Evolutionary conservation across 495 filamentous ascomycete genomes (phyloP).

Genomic region (Penicillium cosmopolitanum): DNA sequence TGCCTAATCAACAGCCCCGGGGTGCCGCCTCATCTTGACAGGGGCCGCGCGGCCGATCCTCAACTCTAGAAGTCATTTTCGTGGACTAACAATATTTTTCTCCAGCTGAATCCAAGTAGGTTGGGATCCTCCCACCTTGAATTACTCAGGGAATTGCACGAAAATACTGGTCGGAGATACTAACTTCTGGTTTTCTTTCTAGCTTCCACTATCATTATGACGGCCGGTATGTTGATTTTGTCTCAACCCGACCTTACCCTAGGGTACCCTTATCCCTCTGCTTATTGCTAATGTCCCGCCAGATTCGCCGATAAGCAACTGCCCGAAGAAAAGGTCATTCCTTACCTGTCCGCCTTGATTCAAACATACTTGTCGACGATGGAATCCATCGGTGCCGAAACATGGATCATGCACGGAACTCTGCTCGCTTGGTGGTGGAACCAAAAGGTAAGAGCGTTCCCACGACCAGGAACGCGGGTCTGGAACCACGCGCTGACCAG

Average conservation of each 20-base stretch:
- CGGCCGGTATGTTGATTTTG: constrained; percentile 49
- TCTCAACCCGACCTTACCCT: not conserved
- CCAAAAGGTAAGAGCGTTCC: constrained; percentile 43
- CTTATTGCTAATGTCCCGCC: constrained; percentile 23
- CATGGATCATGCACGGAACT: constrained; percentile 67
- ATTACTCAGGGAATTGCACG: not conserved
- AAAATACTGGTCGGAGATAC: not conserved
- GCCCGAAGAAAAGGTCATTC: constrained; percentile 48
- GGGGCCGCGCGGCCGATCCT: constrained; percentile 1
- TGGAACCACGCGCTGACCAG: constrained; percentile 3
- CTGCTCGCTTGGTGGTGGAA: constrained; percentile 69
- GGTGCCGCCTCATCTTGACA: constrained; percentile 1
- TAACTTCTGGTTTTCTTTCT: constrained; percentile 7
- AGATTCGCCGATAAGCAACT: constrained; percentile 55
- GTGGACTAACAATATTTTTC: not conserved
- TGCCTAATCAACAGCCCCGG: constrained; percentile 13
- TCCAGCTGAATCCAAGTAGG: constrained; percentile 2
- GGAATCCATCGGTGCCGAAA: constrained; percentile 58
- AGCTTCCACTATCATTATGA: constrained; percentile 68
- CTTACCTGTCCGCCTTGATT: constrained; percentile 53
- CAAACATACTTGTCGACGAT: constrained; percentile 60
- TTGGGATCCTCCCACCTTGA: not conserved
- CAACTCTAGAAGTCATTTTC: not conserved
- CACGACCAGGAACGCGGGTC: not conserved
- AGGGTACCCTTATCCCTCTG: not conserved